Base-by-base conservation (phyloP, 2,329 filamentous ascomycete genomes). In the Diaporthe sp. region DNA sequence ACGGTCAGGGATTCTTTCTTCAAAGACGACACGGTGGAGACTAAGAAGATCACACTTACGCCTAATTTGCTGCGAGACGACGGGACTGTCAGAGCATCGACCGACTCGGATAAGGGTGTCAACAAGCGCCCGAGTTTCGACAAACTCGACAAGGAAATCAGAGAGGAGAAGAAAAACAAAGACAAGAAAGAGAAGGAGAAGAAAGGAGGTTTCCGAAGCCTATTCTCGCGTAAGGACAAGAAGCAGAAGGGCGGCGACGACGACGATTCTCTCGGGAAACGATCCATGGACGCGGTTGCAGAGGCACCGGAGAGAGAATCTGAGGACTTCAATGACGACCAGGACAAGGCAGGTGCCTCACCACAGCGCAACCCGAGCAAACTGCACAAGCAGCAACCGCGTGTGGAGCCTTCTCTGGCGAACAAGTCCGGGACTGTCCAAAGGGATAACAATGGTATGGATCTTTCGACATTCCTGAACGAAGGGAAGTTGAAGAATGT, bases 21-120 rank as follows among this genome's bases (percentile, higher is more conserved):
- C 88, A 97, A 95, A 83, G 97, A 98, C 80, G 96, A 99, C 80
- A 95, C 91, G 42, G 93, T 95, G 50, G 97, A 98, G 83, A 98
- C 97, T 3, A 95, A 97, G 84, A 98, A 98, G 86, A 98, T 99
- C 78, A 97, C 96, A 0, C 89, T 99, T 58, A 99, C 97, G 4
- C 97, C 97, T 1, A 97, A 97, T 78, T 85, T 99, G 71, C 86
- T 98, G 54, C 92, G 96, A 55, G 96, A 98, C 78, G 96, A 98
- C 78, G 89, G 87, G 77, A 84, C 87, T 54, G 78, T 84, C 19
- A 82, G 88, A 85, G 82, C 87, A 83, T 82, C 89, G 83, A 82
- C 87, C 85, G 82, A 96, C 88, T 87, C 82, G 13, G 75, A 76
- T 5, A 85, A 85, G 77, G 91, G 87, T 79, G 80, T 82, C 74